Percentiles rank a stretch among this genome's conserved stretches.
phyloP scores from a whole-genome alignment of 2,329 filamentous ascomycete species.

The Claviceps purpurea region DNA sequence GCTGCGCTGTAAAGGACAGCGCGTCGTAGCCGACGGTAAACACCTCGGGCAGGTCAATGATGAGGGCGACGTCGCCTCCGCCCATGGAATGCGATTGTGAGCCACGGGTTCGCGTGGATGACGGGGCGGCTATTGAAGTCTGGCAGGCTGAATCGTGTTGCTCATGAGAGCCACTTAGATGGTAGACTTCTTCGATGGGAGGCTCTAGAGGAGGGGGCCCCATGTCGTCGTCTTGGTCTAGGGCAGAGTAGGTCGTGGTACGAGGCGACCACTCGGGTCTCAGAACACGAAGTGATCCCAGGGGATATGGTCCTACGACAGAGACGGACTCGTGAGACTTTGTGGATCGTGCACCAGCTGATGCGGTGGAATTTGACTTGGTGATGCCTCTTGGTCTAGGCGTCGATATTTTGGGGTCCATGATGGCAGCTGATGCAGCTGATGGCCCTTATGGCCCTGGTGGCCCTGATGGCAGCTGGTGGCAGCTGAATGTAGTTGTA shows the following conservation, averaged over 20 bases:
- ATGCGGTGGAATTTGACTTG: constrained; percentile 22
- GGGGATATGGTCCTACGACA: constrained; percentile 25
- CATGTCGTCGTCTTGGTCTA: constrained; percentile 13
- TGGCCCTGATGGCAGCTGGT: background rate
- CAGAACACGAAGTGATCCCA: constrained; percentile 30
- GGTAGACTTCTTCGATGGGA: constrained; percentile 3
- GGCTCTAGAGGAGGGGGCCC: constrained; percentile 19
- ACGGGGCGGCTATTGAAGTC: background rate
- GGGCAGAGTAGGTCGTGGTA: background rate
- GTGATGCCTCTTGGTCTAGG: constrained; percentile 15
- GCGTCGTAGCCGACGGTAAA: constrained; percentile 42
- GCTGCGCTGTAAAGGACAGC: constrained; percentile 30
- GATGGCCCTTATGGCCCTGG: background rate
- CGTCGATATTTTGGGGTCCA: constrained; percentile 12
- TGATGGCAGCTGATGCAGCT: constrained; percentile 2
- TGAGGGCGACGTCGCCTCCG: constrained; percentile 37
- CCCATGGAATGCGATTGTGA: constrained; percentile 16
- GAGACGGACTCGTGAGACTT: constrained; percentile 25
- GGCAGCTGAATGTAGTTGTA: background rate
- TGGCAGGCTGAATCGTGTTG: background rate
- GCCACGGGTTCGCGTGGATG: constrained; percentile 6
- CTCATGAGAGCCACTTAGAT: background rate
- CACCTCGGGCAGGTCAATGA: constrained; percentile 36
- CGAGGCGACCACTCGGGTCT: constrained; percentile 10
- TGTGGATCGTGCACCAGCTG: constrained; percentile 14